phyloP scores from a whole-genome alignment of 495 filamentous ascomycete genomes.

The Lasiosphaeria miniovina region DNA sequence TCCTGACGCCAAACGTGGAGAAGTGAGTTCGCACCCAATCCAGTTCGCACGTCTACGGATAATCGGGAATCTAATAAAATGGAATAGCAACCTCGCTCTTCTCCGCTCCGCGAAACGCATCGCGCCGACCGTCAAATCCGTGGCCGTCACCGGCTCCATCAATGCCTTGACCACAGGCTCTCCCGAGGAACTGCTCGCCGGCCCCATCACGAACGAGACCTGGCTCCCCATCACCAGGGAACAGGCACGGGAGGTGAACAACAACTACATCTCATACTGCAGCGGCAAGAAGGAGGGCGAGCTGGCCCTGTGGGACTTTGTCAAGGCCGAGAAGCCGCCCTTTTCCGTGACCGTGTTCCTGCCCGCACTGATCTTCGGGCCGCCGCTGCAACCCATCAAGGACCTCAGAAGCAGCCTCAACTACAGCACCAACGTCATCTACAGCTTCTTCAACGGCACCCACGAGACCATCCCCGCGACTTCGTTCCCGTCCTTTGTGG shows the following conservation, averaged over 20 bases:
- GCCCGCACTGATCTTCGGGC: slow-evolving; percentile 30
- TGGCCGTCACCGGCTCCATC: slow-evolving; percentile 36
- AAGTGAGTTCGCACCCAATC: slow-evolving; percentile 9
- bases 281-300: slow-evolving; percentile 36
- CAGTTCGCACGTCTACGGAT: no score
- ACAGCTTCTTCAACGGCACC: slow-evolving; percentile 34
- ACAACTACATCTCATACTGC: slow-evolving; percentile 30
- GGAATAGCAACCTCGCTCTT: slow-evolving; percentile 23
- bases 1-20: slow-evolving; percentile 23
- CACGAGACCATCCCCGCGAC: slow-evolving; percentile 30
- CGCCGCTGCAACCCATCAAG: slow-evolving; percentile 24
- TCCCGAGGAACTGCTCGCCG: slow-evolving; percentile 24
- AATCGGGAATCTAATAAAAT: neutral
- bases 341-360: slow-evolving; percentile 29
- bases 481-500: slow-evolving; percentile 32
- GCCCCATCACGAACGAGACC: slow-evolving; percentile 26
- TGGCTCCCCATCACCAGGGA: slow-evolving; percentile 33
- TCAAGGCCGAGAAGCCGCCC: slow-evolving; percentile 23
- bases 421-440: slow-evolving; percentile 30
- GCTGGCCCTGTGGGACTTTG: slow-evolving; percentile 33
- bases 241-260: slow-evolving; percentile 25
- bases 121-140: slow-evolving; percentile 30
- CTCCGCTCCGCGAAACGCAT: slow-evolving; percentile 26
- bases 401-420: slow-evolving; percentile 28
- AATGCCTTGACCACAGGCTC: slow-evolving; percentile 32